Evolutionary conservation across 495 filamentous ascomycete genomes (phyloP).

Genomic region (Mytilinidion resinicola): DNA sequence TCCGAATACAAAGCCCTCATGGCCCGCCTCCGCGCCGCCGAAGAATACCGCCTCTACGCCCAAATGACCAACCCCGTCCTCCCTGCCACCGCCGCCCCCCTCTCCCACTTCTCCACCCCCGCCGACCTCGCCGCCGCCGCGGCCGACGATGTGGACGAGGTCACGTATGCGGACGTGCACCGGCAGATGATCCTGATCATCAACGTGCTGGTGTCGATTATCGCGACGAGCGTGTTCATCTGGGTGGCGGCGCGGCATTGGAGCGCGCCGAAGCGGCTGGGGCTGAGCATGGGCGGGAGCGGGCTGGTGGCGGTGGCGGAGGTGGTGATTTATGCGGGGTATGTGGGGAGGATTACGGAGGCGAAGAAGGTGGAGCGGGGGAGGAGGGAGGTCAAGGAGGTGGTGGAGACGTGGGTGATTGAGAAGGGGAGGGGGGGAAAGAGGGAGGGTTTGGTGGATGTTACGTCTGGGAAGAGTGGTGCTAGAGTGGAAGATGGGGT

Average conservation of each 20-base stretch:
- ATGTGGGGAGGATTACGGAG: slow-evolving; percentile 68
- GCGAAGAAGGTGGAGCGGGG: slow-evolving; percentile 61
- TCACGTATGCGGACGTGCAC: slow-evolving; percentile 56
- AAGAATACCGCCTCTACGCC: slow-evolving; percentile 73
- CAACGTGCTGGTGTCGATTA: slow-evolving; percentile 66
- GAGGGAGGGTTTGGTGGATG: not conserved
- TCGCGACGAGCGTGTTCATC: slow-evolving; percentile 62
- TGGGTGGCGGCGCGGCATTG: slow-evolving; percentile 67
- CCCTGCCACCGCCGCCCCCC: slow-evolving; percentile 49
- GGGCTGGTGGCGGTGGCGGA: slow-evolving; percentile 76
- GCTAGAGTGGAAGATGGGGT: too few species aligned
- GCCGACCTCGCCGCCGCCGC: slow-evolving; percentile 22
- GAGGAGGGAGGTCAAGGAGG: slow-evolving; percentile 42
- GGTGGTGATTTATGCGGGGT: slow-evolving; percentile 80
- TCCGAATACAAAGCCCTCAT: slow-evolving; percentile 86
- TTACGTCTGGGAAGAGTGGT: too few species aligned
- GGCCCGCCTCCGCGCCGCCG: slow-evolving; percentile 70
- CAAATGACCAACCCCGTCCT: slow-evolving; percentile 59
- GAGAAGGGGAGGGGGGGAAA: not conserved
- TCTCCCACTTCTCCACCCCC: slow-evolving; percentile 50
- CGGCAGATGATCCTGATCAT: slow-evolving; percentile 66
- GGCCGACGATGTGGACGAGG: slow-evolving; percentile 35
- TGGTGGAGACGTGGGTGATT: slow-evolving; percentile 3
- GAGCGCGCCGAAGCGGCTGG: slow-evolving; percentile 62
- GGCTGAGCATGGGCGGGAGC: slow-evolving; percentile 61